Base-by-base conservation (phyloP, 345 rosid species). In the Boechera retrofracta region DNA sequence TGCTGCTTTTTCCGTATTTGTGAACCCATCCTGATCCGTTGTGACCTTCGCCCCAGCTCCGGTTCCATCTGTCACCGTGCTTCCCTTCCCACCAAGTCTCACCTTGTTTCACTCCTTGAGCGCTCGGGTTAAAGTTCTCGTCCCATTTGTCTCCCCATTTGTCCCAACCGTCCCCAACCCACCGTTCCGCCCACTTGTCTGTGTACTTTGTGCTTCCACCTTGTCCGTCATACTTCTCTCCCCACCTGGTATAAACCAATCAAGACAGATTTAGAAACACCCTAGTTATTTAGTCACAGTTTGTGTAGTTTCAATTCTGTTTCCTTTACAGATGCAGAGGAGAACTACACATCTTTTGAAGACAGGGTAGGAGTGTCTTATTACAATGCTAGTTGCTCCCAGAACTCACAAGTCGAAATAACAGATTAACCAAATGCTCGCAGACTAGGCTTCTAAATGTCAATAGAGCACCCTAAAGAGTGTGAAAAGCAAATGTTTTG, bases 101-200 rank as follows among this genome's bases (percentile, higher is more conserved):
- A 28, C 98, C 98, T 80, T 94, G 98, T 81, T 92, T 94, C 60
- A 94, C 94, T n/a, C 98, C 98, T 1, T 83, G 86, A n/a, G 83
- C 83, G 33, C 85, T 85, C 16, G 82, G 77, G 74, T 88, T 85
- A 28, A 94, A 94, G 82, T 91, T 82, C 73, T 92, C 98, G 16
- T 94, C 98, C 98, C 98, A 92, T 75, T 94, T 94, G 86, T 94
- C 98, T 24, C 98, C 98, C 97, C 98, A 94, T 60, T 90, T 94
- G 29, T 95, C 79, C 97, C 98, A 91, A 18, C 90, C 88, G 24
- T 86, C 92, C 0, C 86, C 98, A 72, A 90, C 91, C 55, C 88
- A 82, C 11, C 94, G 85, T 82, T 92, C 98, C 0, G 97, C 98
- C 98, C 98, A 94, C 79, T 92, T 94, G 82, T 94, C 97, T 0